Evolutionary conservation across 148 eudicot species (phyloP).

Genomic region (Diospyros kaki): DNA sequence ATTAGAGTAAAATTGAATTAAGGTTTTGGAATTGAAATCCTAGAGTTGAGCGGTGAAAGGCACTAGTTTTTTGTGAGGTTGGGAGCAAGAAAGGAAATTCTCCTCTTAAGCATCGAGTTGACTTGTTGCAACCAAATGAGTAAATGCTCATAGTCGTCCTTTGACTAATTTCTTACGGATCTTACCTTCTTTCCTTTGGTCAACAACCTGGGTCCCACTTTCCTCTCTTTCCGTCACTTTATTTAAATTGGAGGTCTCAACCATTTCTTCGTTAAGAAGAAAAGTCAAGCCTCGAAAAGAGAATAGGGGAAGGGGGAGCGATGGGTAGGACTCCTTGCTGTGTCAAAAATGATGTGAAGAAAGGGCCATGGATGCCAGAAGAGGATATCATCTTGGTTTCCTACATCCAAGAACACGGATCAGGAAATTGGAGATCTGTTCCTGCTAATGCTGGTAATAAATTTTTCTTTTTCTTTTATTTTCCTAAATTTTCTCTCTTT

Average conservation of each 20-base stretch:
- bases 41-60: too few relatives aligned
- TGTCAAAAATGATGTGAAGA: constrained; percentile 75
- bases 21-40: too few relatives aligned
- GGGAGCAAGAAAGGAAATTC: too few relatives aligned
- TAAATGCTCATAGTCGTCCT: constrained; percentile 21
- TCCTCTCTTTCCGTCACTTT: constrained; percentile 3
- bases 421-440: constrained; percentile 92
- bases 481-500: constrained; percentile 2
- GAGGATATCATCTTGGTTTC: constrained; percentile 81
- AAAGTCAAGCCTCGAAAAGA: neutral
- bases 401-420: constrained; percentile 83
- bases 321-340: constrained; percentile 93
- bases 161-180: constrained; percentile 23
- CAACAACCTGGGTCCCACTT: constrained; percentile 13
- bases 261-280: neutral
- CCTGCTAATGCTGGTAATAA: constrained; percentile 79
- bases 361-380: constrained; percentile 96
- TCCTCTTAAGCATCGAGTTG: constrained; percentile 14
- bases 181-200: constrained; percentile 13
- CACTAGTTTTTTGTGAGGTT: too few relatives aligned
- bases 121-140: constrained; percentile 16
- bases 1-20: too few relatives aligned
- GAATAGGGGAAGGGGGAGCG: neutral
- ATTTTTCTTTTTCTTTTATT: neutral
- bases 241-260: neutral